Percentiles rank a stretch among this genome's conserved stretches.
Evolutionary conservation across 192 early-diverging fungal genomes (phyloP).

Genomic region (Helicostylum pulchrum): DNA sequence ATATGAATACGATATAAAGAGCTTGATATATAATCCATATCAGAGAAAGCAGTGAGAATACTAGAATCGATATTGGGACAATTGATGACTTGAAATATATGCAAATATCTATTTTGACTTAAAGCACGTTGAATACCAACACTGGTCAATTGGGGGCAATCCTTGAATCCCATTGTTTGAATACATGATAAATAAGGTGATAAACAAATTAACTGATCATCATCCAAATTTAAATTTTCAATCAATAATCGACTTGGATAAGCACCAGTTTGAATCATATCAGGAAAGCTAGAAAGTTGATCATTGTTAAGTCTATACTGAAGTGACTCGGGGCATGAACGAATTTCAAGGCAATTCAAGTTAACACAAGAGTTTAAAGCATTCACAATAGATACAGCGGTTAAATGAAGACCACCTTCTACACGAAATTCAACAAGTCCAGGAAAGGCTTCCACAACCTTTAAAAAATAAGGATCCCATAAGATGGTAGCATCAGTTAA

Average conservation of each 20-base stretch:
- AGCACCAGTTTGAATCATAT: neutral
- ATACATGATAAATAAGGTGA: neutral
- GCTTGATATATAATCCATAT: neutral
- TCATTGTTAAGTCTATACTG: neutral
- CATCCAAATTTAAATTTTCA: neutral
- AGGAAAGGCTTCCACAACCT: conserved; percentile 1
- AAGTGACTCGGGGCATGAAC: neutral
- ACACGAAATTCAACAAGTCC: neutral
- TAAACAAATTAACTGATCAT: neutral
- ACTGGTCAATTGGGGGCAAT: neutral
- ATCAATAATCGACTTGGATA: neutral
- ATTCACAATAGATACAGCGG: neutral
- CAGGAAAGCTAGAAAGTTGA: neutral
- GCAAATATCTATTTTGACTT: neutral
- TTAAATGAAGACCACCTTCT: neutral
- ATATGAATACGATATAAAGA: neutral
- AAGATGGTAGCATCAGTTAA: conserved; percentile 26
- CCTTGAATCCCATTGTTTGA: neutral
- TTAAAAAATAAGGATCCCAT: conserved; percentile 1
- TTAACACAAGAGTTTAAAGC: neutral
- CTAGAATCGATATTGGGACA: neutral
- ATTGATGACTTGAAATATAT: neutral
- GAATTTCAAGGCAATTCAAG: neutral
- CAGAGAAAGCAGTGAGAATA: neutral
- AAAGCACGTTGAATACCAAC: neutral